Base-by-base conservation (phyloP, 2,329 filamentous ascomycete genomes). In the Salinomyces thailandicus region DNA sequence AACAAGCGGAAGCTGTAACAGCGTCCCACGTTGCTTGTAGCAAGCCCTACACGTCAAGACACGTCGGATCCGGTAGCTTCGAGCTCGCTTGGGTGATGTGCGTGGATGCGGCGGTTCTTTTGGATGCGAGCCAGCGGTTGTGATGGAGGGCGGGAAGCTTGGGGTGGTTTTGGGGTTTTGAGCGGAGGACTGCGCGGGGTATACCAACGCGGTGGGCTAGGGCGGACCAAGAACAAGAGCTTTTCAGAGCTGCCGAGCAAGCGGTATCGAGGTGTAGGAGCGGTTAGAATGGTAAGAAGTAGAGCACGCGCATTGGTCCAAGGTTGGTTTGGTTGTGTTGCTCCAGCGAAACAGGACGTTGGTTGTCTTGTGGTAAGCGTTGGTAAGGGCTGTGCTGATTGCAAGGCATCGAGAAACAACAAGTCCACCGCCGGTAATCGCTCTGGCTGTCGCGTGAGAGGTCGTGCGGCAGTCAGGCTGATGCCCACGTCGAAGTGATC, bases 301-400 rank as follows among this genome's bases (percentile, higher is more conserved):
- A 33, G 15, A 24, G 31, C 31, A 22, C 18, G n/a, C 9, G 31
- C 11, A n/a, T 19, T 33, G 31, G 18, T 8, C 22, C n/a, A n/a
- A 17, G 15, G 12, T 13, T 15, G 19, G 9, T 18, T 31, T 17
- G 5, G 15, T 12, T 17, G 9, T 18, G 17, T 8, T 12, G 28
- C 28, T 15, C 13, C 15, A 31, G 29, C 5, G 2, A 18, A 18
- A 7, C 7, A 18, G 19, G n/a, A n/a, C n/a, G n/a, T n/a, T n/a
- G n/a, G n/a, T n/a, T n/a, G n/a, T n/a, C n/a, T n/a, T n/a, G n/a
- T 18, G 29, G 31, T 14, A 24, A 13, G 20, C n/a, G 31, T n/a
- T 19, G 31, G 14, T n/a, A 26, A n/a, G 9, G 22, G 9, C 22
- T 26, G 22, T 26, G 22, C 9, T 9, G n/a, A 26, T 8, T 8